Base-by-base conservation (phyloP, 2,329 filamentous ascomycete species). In the Pseudocercospora musae region DNA sequence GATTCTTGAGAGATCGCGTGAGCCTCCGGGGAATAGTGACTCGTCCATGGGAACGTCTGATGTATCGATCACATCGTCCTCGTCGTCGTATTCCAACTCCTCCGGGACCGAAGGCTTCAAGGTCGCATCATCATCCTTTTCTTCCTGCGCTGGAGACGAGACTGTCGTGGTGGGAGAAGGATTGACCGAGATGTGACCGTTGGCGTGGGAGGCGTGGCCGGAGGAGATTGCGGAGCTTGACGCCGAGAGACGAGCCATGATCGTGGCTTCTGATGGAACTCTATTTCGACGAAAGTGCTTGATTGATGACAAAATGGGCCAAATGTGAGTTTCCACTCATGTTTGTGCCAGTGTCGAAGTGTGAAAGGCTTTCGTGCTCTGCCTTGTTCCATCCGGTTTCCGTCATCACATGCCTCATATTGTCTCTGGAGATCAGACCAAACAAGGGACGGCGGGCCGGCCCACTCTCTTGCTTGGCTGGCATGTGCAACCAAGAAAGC, bases 1-100 rank as follows among this genome's bases (percentile, higher is more conserved):
- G 65, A 83, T 82, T 68, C 76, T 77, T 21, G 79, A 78, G 20
- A 82, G 77, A 25, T 80, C 79, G 58, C 79, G 78, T 50, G 74
- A 72, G 58, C 78, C 78, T 55, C 72, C 71, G 1, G 78, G 79
- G 21, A 75, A 76, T 62, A 81, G 76, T 13, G 70, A 68, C 10
- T 66, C 62, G 60, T 76, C 74, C 54, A 67, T 66, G 15, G 67
- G 64, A 3, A 70, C 52, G 21, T 31, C 55, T 9, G 21, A 37
- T 11, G 57, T 59, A 25, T 63, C 60, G 52, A 63, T 59, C 8
- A 37, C 58, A 54, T 62, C 60, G 27, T 63, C 60, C 52, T 46
- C 54, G 31, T 63, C 60, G 20, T 29, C 25, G 27, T 59, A 57
- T 6, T 40, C 49, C 18, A 59, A 40, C 10, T 59, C 60, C 33